Evolutionary conservation across 2,329 filamentous ascomycete genomes (phyloP).

Genomic region (Orbilia quercus): DNA sequence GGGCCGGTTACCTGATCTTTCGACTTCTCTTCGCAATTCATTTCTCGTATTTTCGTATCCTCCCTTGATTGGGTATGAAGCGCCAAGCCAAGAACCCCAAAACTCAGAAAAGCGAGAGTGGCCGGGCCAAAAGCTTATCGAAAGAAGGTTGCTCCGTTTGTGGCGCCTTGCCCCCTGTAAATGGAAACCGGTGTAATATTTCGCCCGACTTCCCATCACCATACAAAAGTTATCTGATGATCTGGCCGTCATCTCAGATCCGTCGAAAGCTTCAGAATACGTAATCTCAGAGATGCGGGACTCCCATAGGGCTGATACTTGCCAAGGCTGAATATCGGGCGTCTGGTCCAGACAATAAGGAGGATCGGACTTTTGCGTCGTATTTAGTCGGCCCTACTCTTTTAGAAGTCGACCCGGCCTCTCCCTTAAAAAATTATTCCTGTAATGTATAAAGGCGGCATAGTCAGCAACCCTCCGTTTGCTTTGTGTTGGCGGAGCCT

Average conservation of each 20-base stretch:
- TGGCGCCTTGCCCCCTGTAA: slow-evolving; percentile 23
- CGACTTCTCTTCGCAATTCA: not conserved
- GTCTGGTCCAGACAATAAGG: too few species aligned
- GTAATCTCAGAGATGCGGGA: slow-evolving; percentile 32
- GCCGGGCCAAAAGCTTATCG: slow-evolving; percentile 23
- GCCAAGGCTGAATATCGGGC: too few species aligned
- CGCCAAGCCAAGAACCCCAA: slow-evolving; percentile 1
- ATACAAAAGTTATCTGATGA: too few species aligned
- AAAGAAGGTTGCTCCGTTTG: slow-evolving; percentile 42
- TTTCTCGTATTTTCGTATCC: slow-evolving; percentile 2
- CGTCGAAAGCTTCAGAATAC: not conserved
- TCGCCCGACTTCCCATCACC: slow-evolving; percentile 23
- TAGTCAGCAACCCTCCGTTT: slow-evolving; percentile 39
- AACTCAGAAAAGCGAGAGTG: not conserved
- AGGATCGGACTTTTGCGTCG: too few species aligned
- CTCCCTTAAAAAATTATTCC: too few species aligned
- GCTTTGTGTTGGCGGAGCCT: slow-evolving; percentile 41
- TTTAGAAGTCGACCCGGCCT: too few species aligned
- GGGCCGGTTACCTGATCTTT: not conserved
- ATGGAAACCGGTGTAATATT: slow-evolving; percentile 48
- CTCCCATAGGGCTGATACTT: slow-evolving; percentile 43
- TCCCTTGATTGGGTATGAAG: not conserved
- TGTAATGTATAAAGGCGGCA: too few species aligned
- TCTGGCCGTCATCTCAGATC: too few species aligned
- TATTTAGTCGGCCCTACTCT: too few species aligned